Conservation (phyloP, 2,329 filamentous ascomycete species). For the Ascochyta pisi region DNA sequence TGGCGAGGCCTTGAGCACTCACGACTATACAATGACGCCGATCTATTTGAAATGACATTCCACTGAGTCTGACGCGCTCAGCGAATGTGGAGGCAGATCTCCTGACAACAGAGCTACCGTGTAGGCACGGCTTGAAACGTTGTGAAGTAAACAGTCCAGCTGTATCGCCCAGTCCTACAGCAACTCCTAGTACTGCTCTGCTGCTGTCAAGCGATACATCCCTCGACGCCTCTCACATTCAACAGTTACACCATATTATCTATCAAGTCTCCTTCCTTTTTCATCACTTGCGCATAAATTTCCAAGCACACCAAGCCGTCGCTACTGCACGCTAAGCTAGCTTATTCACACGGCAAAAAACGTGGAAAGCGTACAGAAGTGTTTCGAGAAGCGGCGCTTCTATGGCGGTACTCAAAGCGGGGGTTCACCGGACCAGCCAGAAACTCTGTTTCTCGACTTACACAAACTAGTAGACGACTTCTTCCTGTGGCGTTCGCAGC, state of each 20-base stretch:
- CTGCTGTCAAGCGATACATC: neutral
- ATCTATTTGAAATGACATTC: neutral
- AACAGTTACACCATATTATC: neutral
- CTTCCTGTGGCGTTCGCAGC: neutral
- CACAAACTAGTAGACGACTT: neutral
- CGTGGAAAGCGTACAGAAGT: neutral
- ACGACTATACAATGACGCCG: neutral
- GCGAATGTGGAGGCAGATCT: too few species aligned
- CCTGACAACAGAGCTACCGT: too few species aligned
- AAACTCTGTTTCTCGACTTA: neutral
- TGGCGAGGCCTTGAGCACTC: neutral
- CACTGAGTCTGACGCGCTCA: neutral
- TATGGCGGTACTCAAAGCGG: slow-evolving; percentile 2
- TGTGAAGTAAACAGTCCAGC: too few species aligned
- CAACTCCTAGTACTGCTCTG: neutral
- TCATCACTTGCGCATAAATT: neutral
- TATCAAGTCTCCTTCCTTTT: neutral
- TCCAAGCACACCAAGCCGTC: neutral
- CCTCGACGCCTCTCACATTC: too few species aligned
- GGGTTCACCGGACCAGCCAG: slow-evolving; percentile 1
- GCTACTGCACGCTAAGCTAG: slow-evolving; percentile 2
- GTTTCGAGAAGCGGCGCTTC: neutral
- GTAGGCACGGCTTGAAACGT: too few species aligned
- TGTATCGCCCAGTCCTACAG: neutral
- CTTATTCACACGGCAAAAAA: neutral